Base-by-base conservation (phyloP, 805 yeast genomes). In the Hanseniaspora lindneri region DNA sequence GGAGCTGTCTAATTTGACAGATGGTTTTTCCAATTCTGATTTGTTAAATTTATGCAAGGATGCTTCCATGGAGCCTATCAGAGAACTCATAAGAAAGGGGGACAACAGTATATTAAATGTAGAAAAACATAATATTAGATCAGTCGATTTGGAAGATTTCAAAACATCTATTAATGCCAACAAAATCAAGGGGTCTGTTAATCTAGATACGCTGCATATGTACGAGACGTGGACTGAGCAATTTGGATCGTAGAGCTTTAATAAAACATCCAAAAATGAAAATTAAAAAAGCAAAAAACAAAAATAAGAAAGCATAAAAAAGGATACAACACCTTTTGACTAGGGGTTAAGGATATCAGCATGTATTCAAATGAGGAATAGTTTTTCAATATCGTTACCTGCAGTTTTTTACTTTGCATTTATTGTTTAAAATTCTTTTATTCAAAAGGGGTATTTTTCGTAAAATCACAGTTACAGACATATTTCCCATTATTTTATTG, bases 31-130 rank as follows among this genome's bases (percentile, higher is more conserved):
- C n/a, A 96, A 96, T 2, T 80, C 92, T 54, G 98, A 89, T 64
- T 74, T 89, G 37, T 87, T 96, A 0, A 88, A 95, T 1, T 65
- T 89, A 52, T 95, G 96, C 1, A 92, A 88, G 63, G 96, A 89
- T 62, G 94, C 96, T 2, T 96, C 98, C 1, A 88, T 89, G 96
- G 96, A 96, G 1, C 97, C 98, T 1, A 68, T 92, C 32, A 72
- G 98, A 54, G 81, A 86, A 35, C 66, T 89, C 21, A 46, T 46
- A 3, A 39, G 39, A 39, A 30, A 14, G 20, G 96, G 97, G 1
- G 96, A 89, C 51, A 78, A 80, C 40, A 34, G 37, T 13, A 72
- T 89, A 49, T 69, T 89, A 54, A 66, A 70, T 36, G 74, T 77
- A 0, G 71, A 84, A 1, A 78, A 85, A 30, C 84, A 81, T 48